phyloP scores from a whole-genome alignment of 2,329 filamentous ascomycete genomes.

The Aspergillus uvarum region DNA sequence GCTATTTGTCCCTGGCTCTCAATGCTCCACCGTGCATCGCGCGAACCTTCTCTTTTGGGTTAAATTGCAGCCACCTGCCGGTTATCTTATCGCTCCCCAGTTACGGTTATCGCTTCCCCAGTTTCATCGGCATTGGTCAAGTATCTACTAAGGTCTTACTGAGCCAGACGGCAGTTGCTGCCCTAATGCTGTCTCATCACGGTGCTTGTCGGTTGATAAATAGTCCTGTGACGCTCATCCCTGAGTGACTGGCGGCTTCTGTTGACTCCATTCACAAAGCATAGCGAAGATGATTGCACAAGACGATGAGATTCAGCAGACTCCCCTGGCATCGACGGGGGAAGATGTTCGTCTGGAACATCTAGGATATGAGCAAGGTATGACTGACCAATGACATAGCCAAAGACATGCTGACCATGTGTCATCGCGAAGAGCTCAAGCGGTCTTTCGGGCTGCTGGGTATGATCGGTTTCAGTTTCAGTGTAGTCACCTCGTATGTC shows the following conservation, averaged over 20 bases:
- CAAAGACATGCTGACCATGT: not conserved
- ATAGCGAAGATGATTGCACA: not conserved
- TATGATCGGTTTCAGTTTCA: conserved; percentile 61
- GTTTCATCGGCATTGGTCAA: not conserved
- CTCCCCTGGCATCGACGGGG: conserved; percentile 22
- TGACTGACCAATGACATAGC: not conserved
- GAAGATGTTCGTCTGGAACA: conserved; percentile 41
- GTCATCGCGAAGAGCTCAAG: conserved; percentile 50
- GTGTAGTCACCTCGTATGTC: conserved; percentile 53
- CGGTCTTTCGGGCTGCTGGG: conserved; percentile 56
- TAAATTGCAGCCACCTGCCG: conserved; percentile 10
- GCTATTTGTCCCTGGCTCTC: too few species aligned
- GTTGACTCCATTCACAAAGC: not conserved
- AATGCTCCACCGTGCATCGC: conserved; percentile 23
- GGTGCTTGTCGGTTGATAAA: not conserved
- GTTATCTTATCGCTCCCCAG: conserved; percentile 27
- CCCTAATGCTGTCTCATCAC: not conserved
- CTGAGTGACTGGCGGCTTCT: not conserved
- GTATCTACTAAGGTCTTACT: not conserved
- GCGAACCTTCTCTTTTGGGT: conserved; percentile 29
- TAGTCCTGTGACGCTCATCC: not conserved
- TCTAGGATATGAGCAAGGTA: conserved; percentile 43
- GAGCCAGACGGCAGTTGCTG: not conserved
- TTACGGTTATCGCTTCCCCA: conserved; percentile 7
- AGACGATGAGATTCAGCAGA: conserved; percentile 28